Evolutionary conservation across 2,329 filamentous ascomycete species (phyloP).

Genomic region (Aureobasidium sp.): DNA sequence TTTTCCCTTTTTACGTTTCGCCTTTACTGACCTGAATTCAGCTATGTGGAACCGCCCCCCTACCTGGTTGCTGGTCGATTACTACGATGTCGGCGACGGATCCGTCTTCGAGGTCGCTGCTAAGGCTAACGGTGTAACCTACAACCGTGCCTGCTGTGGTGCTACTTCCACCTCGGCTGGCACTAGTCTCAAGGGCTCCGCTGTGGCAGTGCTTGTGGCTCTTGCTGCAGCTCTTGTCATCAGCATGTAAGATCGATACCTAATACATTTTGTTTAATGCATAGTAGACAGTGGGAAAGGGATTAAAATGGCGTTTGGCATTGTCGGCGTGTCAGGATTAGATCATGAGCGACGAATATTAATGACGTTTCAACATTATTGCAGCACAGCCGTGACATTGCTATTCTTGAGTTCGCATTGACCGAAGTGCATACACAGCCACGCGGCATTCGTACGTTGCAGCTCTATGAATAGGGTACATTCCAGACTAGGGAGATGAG

Average conservation of each 20-base stretch:
- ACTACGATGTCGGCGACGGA: constrained; percentile 63
- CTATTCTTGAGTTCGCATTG: neutral
- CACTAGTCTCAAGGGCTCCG: neutral
- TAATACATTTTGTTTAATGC: neutral
- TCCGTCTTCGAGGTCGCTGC: constrained; percentile 71
- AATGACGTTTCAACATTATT: neutral
- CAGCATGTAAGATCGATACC: neutral
- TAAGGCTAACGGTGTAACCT: constrained; percentile 62
- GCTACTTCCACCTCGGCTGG: constrained; percentile 1
- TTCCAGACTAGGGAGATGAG: neutral
- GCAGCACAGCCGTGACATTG: neutral
- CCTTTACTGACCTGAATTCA: constrained; percentile 18
- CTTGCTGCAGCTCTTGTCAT: neutral
- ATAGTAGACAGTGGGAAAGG: neutral
- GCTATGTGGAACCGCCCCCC: constrained; percentile 57
- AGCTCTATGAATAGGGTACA: neutral
- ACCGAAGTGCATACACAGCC: neutral
- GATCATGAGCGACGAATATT: constrained; percentile 1
- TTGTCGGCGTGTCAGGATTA: neutral
- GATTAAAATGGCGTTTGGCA: neutral
- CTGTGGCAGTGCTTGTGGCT: neutral
- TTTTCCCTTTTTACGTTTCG: neutral
- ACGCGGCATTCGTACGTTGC: neutral
- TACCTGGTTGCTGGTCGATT: constrained; percentile 75
- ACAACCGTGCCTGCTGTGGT: constrained; percentile 52